phyloP scores from a whole-genome alignment of 306 rosid genomes.

The Boehmeria nivea region DNA sequence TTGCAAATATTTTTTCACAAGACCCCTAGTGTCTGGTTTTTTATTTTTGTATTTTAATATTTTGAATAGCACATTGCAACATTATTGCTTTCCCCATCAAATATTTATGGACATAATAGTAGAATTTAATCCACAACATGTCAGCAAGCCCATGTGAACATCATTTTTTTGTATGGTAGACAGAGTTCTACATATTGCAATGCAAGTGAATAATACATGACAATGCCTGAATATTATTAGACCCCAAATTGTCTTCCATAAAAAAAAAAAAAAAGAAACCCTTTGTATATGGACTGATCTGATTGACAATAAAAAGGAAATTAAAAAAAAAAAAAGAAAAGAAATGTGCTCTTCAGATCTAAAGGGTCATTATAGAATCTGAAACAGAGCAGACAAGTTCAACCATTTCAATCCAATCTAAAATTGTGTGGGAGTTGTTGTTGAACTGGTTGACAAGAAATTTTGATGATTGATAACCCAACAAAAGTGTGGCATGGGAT shows the following conservation, averaged over 20 bases:
- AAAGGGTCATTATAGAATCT: not conserved
- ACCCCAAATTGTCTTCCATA: constrained; percentile 3
- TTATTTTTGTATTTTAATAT: not conserved
- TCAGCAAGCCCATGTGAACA: constrained; percentile 9
- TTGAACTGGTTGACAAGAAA: constrained; percentile 31
- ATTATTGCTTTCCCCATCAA: not conserved
- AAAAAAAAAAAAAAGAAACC: not conserved
- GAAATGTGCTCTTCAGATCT: not conserved
- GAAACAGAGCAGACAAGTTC: not conserved
- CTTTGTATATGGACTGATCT: constrained; percentile 5
- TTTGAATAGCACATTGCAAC: not conserved
- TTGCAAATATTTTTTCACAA: not conserved
- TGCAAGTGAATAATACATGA: not conserved
- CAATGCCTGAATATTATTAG: constrained; percentile 1
- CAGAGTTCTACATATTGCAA: not conserved
- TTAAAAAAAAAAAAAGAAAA: not conserved
- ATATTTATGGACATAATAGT: not conserved
- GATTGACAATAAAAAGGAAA: constrained; percentile 1
- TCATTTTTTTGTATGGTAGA: not conserved
- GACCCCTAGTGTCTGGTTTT: no score
- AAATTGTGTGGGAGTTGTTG: constrained; percentile 21
- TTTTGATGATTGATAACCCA: constrained; percentile 30
- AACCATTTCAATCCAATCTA: not conserved
- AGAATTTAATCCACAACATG: not conserved
- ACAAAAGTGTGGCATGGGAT: constrained; percentile 43